Base-by-base conservation (phyloP, 129 eudicot species). In the Chrysanthemum lavandulifolium region DNA sequence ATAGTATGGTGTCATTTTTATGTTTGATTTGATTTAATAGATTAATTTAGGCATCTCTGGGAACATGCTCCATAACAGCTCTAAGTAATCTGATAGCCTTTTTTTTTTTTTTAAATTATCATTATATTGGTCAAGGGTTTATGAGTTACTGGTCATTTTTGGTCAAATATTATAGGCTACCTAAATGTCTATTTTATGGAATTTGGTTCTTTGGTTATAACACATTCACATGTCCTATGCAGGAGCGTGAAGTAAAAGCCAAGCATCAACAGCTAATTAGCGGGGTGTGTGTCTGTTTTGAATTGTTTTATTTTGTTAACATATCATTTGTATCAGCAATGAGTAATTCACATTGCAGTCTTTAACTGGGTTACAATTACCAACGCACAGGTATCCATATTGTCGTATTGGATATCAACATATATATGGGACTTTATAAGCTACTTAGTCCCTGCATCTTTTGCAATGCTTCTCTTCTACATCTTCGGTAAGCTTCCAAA, bases 221-320 rank as follows among this genome's bases (percentile, higher is more conserved):
- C 54, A 12, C 15, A 2, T 45, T 64, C 47, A 47, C 65, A 73
- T 57, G 67, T 62, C 58, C 73, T 70, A 33, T 87, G 81, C 82
- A 92, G 98, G 99, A 94, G 77, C 91, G 91, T 75, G 99, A 94
- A 88, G 96, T 90, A 72, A 94, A 90, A 83, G 99, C 97, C 43
- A 94, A 94, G 85, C 99, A 94, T 83, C 99, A 94, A 73, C 99
- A 94, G 65, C 80, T 94, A 69, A 86, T 94, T 73, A 94, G 99
- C 83, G 99, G 99, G 85, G 99, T 92, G 86, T 81, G 79, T 7
- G 54, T 71, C 12, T 67, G 75, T 81, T 76, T 68, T 23, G 70
- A 43, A 54, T 50, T 53, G 50, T 72, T 52, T 48, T 27, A 19
- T 70, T 66, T 54, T 48, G 57, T 71, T 69, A 60, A 53, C 55